These are phyloP conservation scores for Neurospora terricola DNA, from an alignment of 495 filamentous ascomycete genomes.

Conservation along the genomic window DNA sequence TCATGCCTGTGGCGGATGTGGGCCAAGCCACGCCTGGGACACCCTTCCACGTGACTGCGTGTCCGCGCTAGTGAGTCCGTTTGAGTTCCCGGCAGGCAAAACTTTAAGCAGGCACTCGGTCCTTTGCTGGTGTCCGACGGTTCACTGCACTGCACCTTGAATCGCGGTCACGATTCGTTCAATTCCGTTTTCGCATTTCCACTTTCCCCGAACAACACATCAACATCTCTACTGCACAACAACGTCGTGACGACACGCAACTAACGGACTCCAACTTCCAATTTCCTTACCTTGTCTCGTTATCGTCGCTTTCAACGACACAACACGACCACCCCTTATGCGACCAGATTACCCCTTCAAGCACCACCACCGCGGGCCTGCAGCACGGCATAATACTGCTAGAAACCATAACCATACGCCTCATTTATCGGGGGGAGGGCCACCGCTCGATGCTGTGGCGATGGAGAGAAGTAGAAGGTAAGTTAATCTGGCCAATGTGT, in stretches of 20 bases:
- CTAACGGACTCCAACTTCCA: neutral
- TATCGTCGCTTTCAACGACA: too few relatives aligned
- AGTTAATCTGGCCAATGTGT: conserved; percentile 1
- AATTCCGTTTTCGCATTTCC: neutral
- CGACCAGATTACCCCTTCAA: conserved; percentile 1
- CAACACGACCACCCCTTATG: neutral
- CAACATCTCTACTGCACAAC: neutral
- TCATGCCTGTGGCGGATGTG: neutral
- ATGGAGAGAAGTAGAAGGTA: conserved; percentile 32
- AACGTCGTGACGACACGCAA: neutral
- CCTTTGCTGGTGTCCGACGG: too few relatives aligned
- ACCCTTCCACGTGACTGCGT: neutral
- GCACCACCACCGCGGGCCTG: neutral
- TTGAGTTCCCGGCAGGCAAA: neutral
- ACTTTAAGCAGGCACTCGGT: neutral
- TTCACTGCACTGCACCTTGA: neutral
- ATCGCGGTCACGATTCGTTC: neutral
- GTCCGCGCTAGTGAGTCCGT: neutral
- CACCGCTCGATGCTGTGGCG: neutral
- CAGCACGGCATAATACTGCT: neutral
- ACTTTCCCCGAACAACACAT: neutral
- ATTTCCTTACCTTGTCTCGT: neutral
- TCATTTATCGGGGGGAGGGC: neutral
- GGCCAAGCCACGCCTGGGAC: neutral
- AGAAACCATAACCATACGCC: conserved; percentile 1